Percentiles rank a stretch among this genome's conserved stretches.
These are phyloP conservation scores for Pelargonium australe DNA, from an alignment of 441 rosid species.

Conservation along the genomic window DNA sequence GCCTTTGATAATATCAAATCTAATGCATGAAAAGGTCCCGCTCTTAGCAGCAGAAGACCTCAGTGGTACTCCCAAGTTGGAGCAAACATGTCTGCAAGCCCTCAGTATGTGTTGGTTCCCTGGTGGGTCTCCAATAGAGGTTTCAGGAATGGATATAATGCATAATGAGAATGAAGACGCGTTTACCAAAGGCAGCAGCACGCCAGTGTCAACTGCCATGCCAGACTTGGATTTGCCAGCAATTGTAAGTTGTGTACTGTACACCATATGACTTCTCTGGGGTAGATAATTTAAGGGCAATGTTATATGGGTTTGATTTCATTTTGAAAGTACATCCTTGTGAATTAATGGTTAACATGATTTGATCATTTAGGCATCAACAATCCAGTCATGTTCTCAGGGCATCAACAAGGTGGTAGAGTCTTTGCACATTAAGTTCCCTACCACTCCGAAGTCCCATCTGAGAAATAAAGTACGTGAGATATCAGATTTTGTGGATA, in stretches of 20 bases:
- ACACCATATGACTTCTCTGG: too few relatives aligned
- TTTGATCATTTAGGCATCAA: conserved; percentile 44
- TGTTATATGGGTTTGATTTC: too few relatives aligned
- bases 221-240: conserved; percentile 54
- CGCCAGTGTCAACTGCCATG: conserved; percentile 35
- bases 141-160: conserved; percentile 24
- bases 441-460: conserved; percentile 53
- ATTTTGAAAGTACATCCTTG: too few relatives aligned
- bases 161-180: conserved; percentile 42
- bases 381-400: conserved; percentile 58
- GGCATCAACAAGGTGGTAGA: conserved; percentile 59
- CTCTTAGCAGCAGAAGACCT: conserved; percentile 28
- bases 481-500: conserved; percentile 67
- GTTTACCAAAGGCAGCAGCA: conserved; percentile 28
- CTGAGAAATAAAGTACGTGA: conserved; percentile 74
- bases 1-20: conserved; percentile 58
- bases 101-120: conserved; percentile 47
- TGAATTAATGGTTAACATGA: background rate
- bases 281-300: too few relatives aligned
- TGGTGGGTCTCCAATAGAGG: conserved; percentile 40
- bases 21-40: conserved; percentile 45
- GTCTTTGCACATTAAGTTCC: conserved; percentile 65
- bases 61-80: conserved; percentile 46
- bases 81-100: conserved; percentile 65
- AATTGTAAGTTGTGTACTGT: conserved; percentile 43